Base-by-base conservation (phyloP, 2,329 filamentous ascomycete genomes). In the Sporothrix mexicana region DNA sequence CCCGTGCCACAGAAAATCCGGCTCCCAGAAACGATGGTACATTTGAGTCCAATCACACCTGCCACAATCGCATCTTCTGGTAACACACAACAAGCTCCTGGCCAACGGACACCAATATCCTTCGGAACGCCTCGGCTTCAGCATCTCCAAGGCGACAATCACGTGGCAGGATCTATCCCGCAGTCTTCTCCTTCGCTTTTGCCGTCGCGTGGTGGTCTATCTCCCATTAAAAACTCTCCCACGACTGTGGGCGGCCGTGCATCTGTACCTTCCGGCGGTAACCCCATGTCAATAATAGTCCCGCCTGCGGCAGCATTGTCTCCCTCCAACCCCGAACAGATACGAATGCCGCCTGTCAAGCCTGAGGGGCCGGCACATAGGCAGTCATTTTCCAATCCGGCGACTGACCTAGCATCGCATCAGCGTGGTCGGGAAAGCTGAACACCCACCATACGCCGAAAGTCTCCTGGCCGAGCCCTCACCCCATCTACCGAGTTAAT, bases 331-430 rank as follows among this genome's bases (percentile, higher is more conserved):
- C 85, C 84, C 15, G 83, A 86, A 72, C 86, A 87, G 75, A 88
- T 89, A 73, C 78, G 90, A 69, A 88, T 87, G 17, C 89, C 90
- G 30, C 90, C 89, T 1, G 83, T 88, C 76, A 90, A 92, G 81
- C 82, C 84, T 55, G 76, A 80, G 3, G 84, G 68, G 78, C 79
- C 64, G 72, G 76, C 72, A 66, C 80, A 77, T 70, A 77, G 76
- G 8, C 77, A 77, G 30, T 78, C 74, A 5, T 71, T 70, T 55
- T 68, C 61, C 2, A 67, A 53, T 2, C 17, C 45, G 30, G 45
- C 69, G 0, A 20, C 53, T 4, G 70, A 71, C 9, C 7, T 12
- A 36, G 13, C 49, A 3, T 45, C 71, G 13, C 69, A 66, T 2
- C 43, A 70, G 23, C 45, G 41, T 13, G 12, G 0, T 12, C 43